phyloP scores from a whole-genome alignment of 805 yeast species.

The Zygotorulaspora florentina region DNA sequence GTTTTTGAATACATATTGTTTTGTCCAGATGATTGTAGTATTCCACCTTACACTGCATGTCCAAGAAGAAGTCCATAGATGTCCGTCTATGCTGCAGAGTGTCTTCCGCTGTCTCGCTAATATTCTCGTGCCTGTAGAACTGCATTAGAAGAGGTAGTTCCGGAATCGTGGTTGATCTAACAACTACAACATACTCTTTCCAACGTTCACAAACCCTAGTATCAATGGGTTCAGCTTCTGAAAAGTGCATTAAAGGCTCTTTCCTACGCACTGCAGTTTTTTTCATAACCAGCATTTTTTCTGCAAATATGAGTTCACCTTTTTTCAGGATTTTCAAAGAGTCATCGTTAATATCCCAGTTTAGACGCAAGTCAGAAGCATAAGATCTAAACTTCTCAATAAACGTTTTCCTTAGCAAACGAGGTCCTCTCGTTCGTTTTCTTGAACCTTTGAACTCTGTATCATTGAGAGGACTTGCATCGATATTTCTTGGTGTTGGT shows the following conservation, averaged over 20 bases:
- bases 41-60: constrained; percentile 38
- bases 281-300: constrained; percentile 64
- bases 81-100: constrained; percentile 17
- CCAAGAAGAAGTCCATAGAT: constrained; percentile 31
- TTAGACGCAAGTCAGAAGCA: not conserved
- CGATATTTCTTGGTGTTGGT: constrained; percentile 18
- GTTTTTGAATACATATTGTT: constrained; percentile 42
- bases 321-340: constrained; percentile 11
- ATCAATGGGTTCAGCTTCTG: constrained; percentile 49
- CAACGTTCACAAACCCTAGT: constrained; percentile 65
- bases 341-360: not conserved
- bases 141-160: constrained; percentile 57
- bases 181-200: constrained; percentile 74
- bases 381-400: not conserved
- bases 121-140: constrained; percentile 43
- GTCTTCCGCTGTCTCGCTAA: not conserved
- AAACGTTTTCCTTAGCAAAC: not conserved
- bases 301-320: constrained; percentile 65
- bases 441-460: constrained; percentile 17
- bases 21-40: constrained; percentile 69
- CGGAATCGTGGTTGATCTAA: constrained; percentile 53
- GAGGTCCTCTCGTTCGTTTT: not conserved
- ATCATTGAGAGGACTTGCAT: constrained; percentile 23
- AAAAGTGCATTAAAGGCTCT: constrained; percentile 36
- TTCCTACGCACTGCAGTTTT: constrained; percentile 36